Conservation (phyloP, 2,329 filamentous ascomycete genomes). For the Beauveria asiatica region DNA sequence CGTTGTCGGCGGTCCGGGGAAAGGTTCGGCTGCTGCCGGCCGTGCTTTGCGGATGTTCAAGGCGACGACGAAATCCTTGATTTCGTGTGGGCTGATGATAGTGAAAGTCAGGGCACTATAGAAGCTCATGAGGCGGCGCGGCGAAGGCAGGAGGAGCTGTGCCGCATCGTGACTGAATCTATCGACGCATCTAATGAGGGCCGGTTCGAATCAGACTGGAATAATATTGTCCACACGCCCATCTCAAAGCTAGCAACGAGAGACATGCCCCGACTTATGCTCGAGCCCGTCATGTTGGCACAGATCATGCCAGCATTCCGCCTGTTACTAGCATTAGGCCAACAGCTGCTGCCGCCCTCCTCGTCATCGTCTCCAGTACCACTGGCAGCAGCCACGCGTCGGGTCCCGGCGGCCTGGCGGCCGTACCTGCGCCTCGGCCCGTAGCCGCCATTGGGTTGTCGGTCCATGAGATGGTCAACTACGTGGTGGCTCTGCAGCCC, state of each 20-base stretch:
- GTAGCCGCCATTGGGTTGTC: not conserved
- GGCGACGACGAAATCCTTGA: not conserved
- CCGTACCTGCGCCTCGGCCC: not conserved
- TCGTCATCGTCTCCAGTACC: not conserved
- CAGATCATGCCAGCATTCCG: not conserved
- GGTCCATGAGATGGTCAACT: conserved; percentile 2
- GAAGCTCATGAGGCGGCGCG: not conserved
- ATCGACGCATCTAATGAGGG: not conserved
- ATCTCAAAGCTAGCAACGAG: not conserved
- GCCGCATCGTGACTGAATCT: not conserved
- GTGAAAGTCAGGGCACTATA: not conserved
- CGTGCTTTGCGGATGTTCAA: not conserved
- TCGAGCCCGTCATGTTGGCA: not conserved
- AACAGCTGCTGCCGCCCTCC: not conserved
- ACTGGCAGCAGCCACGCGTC: not conserved
- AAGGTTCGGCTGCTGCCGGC: not conserved
- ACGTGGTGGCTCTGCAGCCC: not conserved
- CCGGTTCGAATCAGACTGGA: not conserved
- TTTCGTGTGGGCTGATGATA: not conserved
- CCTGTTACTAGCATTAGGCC: not conserved
- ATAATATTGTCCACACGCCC: not conserved
- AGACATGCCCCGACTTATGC: not conserved
- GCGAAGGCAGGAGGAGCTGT: not conserved
- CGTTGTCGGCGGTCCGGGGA: not conserved
- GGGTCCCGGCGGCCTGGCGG: not conserved